Base-by-base conservation (phyloP, 208 protist species). In the Acanthamoeba divionensis region DNA sequence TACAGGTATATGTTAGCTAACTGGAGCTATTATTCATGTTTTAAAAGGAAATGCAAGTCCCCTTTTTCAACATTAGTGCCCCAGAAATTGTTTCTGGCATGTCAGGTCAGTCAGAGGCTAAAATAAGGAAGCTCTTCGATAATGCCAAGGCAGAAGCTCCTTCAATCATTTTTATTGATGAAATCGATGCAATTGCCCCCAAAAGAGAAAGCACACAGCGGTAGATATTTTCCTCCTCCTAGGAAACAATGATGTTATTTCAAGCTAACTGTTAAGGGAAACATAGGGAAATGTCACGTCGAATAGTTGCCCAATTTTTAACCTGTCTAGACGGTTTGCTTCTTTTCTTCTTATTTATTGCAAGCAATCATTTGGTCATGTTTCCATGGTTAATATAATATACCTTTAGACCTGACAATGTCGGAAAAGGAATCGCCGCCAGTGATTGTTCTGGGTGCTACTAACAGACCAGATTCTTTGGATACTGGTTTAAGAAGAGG, bases 131-230 rank as follows among this genome's bases (percentile, higher is more conserved):
- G 50, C 91, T 99, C 29, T 99, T 99, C 90, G 94, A 93, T 63
- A 96, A 98, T 73, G 98, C 98, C 52, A 93, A 96, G 21, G 94
- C 90, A 66, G 94, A 29, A 45, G 98, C 98, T 9, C 99, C 99
- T 15, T 98, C 96, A 65, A 95, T 99, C 57, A 95, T 99, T 12
- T 99, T 99, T 90, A 98, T 99, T 79, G 99, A 99, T 94, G 98
- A 99, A 92, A 99, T 99, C 91, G 99, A 99, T 93, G 95, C 95
- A 7, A 98, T 98, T 66, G 92, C 96, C 13, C 93, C 96, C 1
- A 97, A 97, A 88, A 96, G 99, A 69, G 98, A 99, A 73, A 96
- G 95, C 26, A 97, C 98, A 1, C 94, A 97, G 80, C 96, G 97
- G 38, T 98, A 98, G 55, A 99, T 99, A n/a, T n/a, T n/a, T n/a